These are phyloP conservation scores for Nephelium lappaceum DNA, from an alignment of 345 rosid genomes.

Conservation along the genomic window DNA sequence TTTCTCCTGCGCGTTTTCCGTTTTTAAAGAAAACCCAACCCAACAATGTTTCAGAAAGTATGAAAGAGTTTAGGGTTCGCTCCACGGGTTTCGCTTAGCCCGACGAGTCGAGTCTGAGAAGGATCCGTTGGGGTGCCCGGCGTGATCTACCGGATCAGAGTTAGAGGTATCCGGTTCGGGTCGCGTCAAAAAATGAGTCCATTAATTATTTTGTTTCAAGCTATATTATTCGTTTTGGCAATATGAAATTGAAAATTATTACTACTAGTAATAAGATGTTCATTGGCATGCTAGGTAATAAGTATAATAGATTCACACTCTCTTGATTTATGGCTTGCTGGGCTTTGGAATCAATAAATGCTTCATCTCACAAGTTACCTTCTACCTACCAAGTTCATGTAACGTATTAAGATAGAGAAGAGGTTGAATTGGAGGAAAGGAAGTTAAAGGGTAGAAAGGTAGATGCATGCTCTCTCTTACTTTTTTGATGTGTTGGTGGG, in stretches of 20 bases:
- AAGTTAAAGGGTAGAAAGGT: slow-evolving; percentile 57
- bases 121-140: no score
- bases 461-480: background rate
- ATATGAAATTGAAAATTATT: background rate
- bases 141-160: no score
- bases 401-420: slow-evolving; percentile 33
- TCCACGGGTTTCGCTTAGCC: no score
- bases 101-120: no score
- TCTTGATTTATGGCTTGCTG: background rate
- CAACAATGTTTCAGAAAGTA: no score
- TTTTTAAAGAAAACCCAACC: no score
- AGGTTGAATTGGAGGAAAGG: slow-evolving; percentile 33
- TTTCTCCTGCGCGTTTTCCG: no score
- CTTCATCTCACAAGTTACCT: background rate
- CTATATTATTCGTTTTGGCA: background rate
- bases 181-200: background rate
- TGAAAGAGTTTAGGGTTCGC: no score
- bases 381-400: slow-evolving; percentile 27
- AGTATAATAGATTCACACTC: background rate
- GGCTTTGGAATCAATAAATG: background rate
- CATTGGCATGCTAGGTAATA: background rate
- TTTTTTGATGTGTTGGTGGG: background rate
- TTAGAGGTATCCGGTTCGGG: no score
- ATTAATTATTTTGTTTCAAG: background rate
- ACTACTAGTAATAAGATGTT: background rate